Conservation (phyloP, 179 eudicot genomes). For the Camellia oleifera region DNA sequence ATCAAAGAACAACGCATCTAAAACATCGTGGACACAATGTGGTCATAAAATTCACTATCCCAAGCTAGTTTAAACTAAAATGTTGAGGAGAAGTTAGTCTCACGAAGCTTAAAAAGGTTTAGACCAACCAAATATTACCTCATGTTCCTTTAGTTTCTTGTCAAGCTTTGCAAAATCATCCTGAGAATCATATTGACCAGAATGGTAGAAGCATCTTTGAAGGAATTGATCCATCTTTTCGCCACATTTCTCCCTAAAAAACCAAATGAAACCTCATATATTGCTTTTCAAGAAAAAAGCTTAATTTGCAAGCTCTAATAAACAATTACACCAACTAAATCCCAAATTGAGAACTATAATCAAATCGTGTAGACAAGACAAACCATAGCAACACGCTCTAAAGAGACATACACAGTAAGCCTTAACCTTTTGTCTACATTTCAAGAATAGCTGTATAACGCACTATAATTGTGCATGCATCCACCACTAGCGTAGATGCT, state of each 20-base stretch:
- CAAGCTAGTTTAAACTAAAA: background rate
- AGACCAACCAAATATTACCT: slow-evolving; percentile 47
- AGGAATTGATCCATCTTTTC: slow-evolving; percentile 95
- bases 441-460: no score
- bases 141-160: slow-evolving; percentile 76
- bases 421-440: no score
- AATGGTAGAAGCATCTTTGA: slow-evolving; percentile 78
- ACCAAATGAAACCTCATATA: slow-evolving; percentile 2
- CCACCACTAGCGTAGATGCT: no score
- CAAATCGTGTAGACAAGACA: background rate
- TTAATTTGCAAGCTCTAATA: background rate
- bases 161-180: slow-evolving; percentile 69
- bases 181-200: slow-evolving; percentile 80
- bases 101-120: background rate
- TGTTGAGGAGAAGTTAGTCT: background rate
- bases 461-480: no score
- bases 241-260: slow-evolving; percentile 74
- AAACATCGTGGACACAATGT: background rate
- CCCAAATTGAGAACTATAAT: background rate
- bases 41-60: background rate
- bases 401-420: background rate
- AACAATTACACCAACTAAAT: background rate
- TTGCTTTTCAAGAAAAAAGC: background rate
- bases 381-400: background rate
- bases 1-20: background rate